Evolutionary conservation across 2,329 filamentous ascomycete species (phyloP).

Genomic region (Venturiaceae sp.): DNA sequence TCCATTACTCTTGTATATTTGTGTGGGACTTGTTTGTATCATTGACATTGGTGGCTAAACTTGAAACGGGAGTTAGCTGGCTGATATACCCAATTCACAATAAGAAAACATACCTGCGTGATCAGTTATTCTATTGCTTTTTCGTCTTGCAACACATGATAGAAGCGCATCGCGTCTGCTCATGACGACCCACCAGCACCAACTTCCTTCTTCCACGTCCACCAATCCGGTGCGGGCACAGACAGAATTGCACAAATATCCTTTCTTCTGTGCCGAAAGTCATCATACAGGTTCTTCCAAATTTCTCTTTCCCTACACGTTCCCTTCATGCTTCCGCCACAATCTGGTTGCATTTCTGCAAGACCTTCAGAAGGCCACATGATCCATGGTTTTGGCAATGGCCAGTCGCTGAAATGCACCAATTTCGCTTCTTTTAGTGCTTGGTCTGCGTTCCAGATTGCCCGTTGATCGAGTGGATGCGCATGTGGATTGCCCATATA

Average conservation of each 20-base stretch:
- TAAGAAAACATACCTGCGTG: too few species aligned
- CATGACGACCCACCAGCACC: conserved; percentile 7
- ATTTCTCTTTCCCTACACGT: conserved; percentile 28
- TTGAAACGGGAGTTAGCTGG: too few species aligned
- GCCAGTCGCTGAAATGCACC: conserved; percentile 65
- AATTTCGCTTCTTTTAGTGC: conserved; percentile 52
- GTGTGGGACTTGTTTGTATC: too few species aligned
- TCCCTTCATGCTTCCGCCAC: conserved; percentile 20
- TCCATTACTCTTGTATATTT: too few species aligned
- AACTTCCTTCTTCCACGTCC: conserved; percentile 8
- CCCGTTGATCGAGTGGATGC: conserved; percentile 27
- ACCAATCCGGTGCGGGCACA: conserved; percentile 28
- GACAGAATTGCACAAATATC: conserved; percentile 29
- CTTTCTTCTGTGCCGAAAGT: conserved; percentile 31
- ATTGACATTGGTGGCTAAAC: too few species aligned
- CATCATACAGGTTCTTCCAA: conserved; percentile 35
- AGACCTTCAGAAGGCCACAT: conserved; percentile 32
- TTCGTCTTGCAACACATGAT: too few species aligned
- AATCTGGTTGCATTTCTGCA: conserved; percentile 35
- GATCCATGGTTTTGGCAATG: conserved; percentile 56
- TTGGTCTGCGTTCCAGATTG: conserved; percentile 49
- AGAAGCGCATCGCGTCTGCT: too few species aligned
- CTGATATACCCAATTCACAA: too few species aligned
- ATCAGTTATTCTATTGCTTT: too few species aligned
- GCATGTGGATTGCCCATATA: conserved; percentile 33